phyloP scores from a whole-genome alignment of 805 yeast species.

The Zygosaccharomyces pseudorouxii region DNA sequence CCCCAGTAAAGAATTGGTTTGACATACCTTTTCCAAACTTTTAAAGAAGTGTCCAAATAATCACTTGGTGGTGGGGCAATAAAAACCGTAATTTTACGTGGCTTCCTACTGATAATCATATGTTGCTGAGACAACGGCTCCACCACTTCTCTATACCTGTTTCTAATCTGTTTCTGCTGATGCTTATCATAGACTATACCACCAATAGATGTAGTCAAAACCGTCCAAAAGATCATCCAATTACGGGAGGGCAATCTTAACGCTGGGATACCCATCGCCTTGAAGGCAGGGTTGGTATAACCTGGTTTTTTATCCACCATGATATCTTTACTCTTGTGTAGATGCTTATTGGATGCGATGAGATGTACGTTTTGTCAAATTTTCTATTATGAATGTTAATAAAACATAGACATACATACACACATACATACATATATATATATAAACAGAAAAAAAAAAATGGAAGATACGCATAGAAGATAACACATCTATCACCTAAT shows the following conservation, averaged over 20 bases:
- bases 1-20: constrained; percentile 84
- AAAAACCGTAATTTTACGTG: constrained; percentile 75
- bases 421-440: background rate
- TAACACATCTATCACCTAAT: background rate
- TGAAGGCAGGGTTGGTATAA: constrained; percentile 64
- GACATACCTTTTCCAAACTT: constrained; percentile 68
- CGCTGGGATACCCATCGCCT: constrained; percentile 78
- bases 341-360: background rate
- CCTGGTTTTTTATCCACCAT: constrained; percentile 14
- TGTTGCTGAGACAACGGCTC: constrained; percentile 47
- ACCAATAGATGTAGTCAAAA: constrained; percentile 62
- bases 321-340: background rate
- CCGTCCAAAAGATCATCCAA: constrained; percentile 86
- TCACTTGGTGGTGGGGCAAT: constrained; percentile 98
- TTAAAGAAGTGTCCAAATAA: constrained; percentile 66
- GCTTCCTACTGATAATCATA: constrained; percentile 45
- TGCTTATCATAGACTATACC: constrained; percentile 74
- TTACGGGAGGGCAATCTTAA: constrained; percentile 81
- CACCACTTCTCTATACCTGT: constrained; percentile 60
- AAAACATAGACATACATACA: background rate
- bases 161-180: constrained; percentile 62
- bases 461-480: background rate
- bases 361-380: constrained; percentile 1
- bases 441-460: background rate
- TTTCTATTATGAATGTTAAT: background rate